These are phyloP conservation scores for Fusarium albosuccineum DNA, from an alignment of 2,329 filamentous ascomycete genomes.

Conservation along the genomic window DNA sequence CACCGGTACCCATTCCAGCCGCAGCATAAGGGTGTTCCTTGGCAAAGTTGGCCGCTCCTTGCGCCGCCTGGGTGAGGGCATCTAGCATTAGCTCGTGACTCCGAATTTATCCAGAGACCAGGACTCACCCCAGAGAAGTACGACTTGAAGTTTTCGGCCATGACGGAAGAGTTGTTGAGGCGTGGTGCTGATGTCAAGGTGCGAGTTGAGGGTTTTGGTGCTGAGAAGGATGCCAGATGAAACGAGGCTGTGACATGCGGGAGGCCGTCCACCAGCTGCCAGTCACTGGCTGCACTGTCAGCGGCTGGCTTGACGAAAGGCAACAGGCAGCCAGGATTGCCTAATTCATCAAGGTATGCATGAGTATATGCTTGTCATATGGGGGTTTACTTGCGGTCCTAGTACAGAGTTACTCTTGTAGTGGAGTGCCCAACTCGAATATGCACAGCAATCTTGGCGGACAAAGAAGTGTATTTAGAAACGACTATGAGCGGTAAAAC, in stretches of 20 bases:
- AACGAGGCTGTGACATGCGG: no score
- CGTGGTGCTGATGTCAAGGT: background rate
- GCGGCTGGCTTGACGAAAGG: no score
- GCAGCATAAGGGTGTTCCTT: conserved; percentile 10
- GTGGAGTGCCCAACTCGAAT: no score
- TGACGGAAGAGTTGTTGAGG: background rate
- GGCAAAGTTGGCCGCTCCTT: conserved; percentile 2
- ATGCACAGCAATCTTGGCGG: no score
- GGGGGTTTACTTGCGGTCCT: no score
- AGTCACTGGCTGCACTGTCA: background rate
- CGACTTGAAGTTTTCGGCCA: background rate
- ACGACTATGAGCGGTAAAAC: no score
- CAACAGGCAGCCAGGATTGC: no score
- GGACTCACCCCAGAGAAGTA: background rate
- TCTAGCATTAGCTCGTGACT: background rate
- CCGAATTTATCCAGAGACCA: background rate
- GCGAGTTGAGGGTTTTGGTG: background rate
- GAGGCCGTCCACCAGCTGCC: background rate
- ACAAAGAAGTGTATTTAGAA: no score
- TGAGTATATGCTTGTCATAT: no score
- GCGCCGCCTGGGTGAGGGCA: background rate
- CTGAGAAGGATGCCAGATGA: no score
- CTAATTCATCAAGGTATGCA: background rate
- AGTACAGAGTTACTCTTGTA: no score
- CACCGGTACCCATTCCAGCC: conserved; percentile 13